Evolutionary conservation across 202 grass and related monocot species (phyloP).

Genomic region (Digitaria exilis): DNA sequence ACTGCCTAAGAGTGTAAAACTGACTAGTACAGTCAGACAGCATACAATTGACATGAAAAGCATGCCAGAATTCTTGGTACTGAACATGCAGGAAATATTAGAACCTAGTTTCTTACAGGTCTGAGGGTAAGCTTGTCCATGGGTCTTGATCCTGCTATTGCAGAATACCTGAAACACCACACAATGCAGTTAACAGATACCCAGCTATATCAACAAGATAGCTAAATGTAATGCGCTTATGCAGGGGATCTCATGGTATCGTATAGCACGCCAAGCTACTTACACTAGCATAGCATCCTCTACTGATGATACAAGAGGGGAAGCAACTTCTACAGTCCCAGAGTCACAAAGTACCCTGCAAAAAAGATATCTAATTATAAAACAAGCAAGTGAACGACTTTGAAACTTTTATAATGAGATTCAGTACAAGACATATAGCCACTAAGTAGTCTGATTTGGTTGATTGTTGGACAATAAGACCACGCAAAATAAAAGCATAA

Average conservation of each 20-base stretch:
- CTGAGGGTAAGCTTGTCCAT: constrained; percentile 64
- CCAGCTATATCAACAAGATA: constrained; percentile 26
- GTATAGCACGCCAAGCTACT: constrained; percentile 40
- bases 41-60: constrained; percentile 8
- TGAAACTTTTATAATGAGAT: neutral
- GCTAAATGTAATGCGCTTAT: neutral
- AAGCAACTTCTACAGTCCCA: constrained; percentile 98
- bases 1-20: neutral
- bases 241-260: neutral
- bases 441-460: neutral
- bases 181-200: neutral
- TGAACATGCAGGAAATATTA: constrained; percentile 19
- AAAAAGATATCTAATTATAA: constrained; percentile 23
- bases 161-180: constrained; percentile 70
- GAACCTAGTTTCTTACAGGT: constrained; percentile 58
- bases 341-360: constrained; percentile 74
- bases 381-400: neutral
- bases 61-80: constrained; percentile 26
- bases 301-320: constrained; percentile 85
- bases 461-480: neutral
- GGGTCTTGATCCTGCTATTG: constrained; percentile 68
- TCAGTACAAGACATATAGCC: neutral
- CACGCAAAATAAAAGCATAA: constrained; percentile 8
- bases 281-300: constrained; percentile 95
- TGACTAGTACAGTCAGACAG: neutral